Conservation (phyloP, 805 yeast species). For the Tetrapisispora phaffii region DNA sequence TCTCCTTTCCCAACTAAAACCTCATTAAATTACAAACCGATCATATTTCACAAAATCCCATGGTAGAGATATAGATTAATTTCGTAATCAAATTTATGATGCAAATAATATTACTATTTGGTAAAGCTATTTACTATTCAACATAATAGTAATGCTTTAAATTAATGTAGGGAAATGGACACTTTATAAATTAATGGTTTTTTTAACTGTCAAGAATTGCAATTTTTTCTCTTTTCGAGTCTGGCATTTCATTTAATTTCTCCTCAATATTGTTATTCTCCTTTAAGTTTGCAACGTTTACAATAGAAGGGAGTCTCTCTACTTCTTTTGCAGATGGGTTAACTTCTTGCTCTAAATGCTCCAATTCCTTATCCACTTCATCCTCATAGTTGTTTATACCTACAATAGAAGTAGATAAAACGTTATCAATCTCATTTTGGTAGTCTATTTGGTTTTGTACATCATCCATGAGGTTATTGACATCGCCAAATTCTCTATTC, state of each 20-base stretch:
- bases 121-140: too few relatives aligned
- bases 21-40: too few relatives aligned
- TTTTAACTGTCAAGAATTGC: neutral
- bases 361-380: constrained; percentile 60
- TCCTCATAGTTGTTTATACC: constrained; percentile 35
- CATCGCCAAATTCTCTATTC: constrained; percentile 68
- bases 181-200: neutral
- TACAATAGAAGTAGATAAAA: constrained; percentile 33
- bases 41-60: too few relatives aligned
- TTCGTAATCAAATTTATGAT: too few relatives aligned
- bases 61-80: too few relatives aligned
- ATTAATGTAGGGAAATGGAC: neutral
- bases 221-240: neutral
- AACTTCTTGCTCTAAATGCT: constrained; percentile 32
- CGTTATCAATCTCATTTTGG: constrained; percentile 61
- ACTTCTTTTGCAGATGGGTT: neutral
- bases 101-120: too few relatives aligned
- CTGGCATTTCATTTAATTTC: neutral
- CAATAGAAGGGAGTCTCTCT: neutral
- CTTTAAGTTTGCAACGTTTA: neutral
- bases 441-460: constrained; percentile 70
- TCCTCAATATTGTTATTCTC: neutral
- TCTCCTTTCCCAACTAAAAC: too few relatives aligned
- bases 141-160: too few relatives aligned
- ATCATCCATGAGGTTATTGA: constrained; percentile 78